These are phyloP conservation scores for Leptographium radiaticola DNA, from an alignment of 2,329 filamentous ascomycete genomes.

Conservation along the genomic window DNA sequence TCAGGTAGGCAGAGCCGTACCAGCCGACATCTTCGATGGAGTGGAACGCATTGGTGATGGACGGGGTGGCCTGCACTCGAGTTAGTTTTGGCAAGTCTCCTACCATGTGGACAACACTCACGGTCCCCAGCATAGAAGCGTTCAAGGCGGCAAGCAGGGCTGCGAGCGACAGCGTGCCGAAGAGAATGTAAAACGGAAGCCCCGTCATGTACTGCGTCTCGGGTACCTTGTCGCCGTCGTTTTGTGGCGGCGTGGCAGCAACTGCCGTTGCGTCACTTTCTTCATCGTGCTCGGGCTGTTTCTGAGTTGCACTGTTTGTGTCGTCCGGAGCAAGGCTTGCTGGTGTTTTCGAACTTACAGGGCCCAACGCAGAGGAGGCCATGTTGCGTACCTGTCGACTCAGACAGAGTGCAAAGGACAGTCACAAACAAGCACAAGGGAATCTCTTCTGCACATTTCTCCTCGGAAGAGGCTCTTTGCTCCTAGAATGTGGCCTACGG, in stretches of 20 bases:
- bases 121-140: slow-evolving; percentile 7
- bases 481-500: too few species aligned
- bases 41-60: slow-evolving; percentile 32
- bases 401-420: too few species aligned
- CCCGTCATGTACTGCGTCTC: slow-evolving; percentile 5
- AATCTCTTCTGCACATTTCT: too few species aligned
- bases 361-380: too few species aligned
- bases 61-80: slow-evolving; percentile 1
- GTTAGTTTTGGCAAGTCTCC: not conserved
- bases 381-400: too few species aligned
- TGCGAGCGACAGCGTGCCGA: not conserved
- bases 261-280: not conserved
- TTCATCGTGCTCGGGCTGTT: too few species aligned
- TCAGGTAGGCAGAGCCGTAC: slow-evolving; percentile 36
- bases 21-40: slow-evolving; percentile 38
- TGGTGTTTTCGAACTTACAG: too few species aligned
- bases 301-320: too few species aligned
- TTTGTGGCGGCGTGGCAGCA: too few species aligned
- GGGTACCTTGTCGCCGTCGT: not conserved
- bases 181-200: slow-evolving; percentile 2
- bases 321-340: too few species aligned
- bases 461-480: too few species aligned
- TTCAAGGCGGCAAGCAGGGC: slow-evolving; percentile 4
- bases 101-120: not conserved
- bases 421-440: too few species aligned